Percentiles rank a stretch among this genome's conserved stretches.
These are phyloP conservation scores for Metschnikowia cerradonensis DNA, from an alignment of 805 yeast species.

Conservation along the genomic window DNA sequence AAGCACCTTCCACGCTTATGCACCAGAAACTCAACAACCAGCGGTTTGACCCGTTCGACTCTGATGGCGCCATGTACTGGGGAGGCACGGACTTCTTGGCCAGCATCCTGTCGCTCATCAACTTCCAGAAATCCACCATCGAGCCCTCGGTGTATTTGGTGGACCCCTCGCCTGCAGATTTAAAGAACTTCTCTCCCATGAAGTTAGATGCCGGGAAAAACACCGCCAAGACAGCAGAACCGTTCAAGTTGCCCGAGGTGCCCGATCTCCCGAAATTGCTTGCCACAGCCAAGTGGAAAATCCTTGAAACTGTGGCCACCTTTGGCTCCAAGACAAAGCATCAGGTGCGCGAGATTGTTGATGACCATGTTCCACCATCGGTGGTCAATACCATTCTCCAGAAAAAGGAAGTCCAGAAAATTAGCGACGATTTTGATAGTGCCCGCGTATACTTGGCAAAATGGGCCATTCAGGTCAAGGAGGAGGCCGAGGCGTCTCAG, in stretches of 20 bases:
- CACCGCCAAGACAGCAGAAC: conserved; percentile 8
- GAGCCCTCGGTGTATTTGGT: conserved; percentile 72
- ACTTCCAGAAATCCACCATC: conserved; percentile 61
- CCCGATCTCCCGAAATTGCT: conserved; percentile 44
- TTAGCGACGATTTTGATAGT: conserved; percentile 88
- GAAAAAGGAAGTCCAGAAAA: conserved; percentile 74
- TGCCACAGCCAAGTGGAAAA: conserved; percentile 77
- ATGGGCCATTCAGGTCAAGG: conserved; percentile 94
- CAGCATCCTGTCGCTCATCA: conserved; percentile 50
- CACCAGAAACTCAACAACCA: conserved; percentile 58
- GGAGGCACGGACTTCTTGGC: conserved; percentile 81
- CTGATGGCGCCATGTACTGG: conserved; percentile 63
- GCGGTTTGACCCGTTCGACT: conserved; percentile 71
- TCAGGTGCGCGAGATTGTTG: conserved; percentile 61
- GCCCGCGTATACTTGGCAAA: conserved; percentile 90
- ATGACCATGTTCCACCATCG: conserved; percentile 57
- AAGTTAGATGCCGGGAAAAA: conserved; percentile 5
- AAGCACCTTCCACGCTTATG: conserved; percentile 66
- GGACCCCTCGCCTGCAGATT: conserved; percentile 71
- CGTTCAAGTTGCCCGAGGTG: conserved; percentile 17
- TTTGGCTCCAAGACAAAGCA: conserved; percentile 50
- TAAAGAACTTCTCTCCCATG: conserved; percentile 50
- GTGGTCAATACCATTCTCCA: conserved; percentile 52
- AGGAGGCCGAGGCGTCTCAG: conserved; percentile 70
- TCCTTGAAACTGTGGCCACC: conserved; percentile 79